Evolutionary conservation across 768 basidiomycete species (phyloP), one percentile per base, ranked within the genome.

Genomic region (Wakefieldia striispora): DNA sequence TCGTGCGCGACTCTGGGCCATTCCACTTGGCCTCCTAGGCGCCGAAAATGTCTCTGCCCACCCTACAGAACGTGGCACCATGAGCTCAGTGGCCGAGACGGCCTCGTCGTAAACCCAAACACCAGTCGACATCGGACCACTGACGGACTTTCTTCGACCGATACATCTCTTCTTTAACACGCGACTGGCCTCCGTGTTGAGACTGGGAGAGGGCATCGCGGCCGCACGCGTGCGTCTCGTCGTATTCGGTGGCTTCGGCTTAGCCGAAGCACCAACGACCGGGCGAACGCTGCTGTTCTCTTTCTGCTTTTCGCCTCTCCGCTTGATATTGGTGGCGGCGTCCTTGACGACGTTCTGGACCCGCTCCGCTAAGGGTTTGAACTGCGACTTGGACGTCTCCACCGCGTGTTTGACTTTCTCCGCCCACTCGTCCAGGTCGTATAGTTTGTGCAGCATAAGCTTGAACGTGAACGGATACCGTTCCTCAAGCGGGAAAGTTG

Each of bases 371-470:
- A 85, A 59, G 2, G 83, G 75, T 62, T 78, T 82, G 66, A 77
- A 85, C 49, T 78, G 76, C 34, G 68, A 72, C 63, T 76, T 75
- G 37, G 82, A 83, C 47, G 64, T 69, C 59, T 79, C 75, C 60
- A 84, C 58, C 19, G 77, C 72, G 20, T 73, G 73, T 60, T 75
- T 77, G 45, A 83, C 76, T 62, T 78, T 81, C 54, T 71, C 69
- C 1, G 68, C 72, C 80, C 82, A 86, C 46, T 83, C 82, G 19
- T 80, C 78, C 45, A 78, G 41, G 20, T 76, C 72, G 64, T 86
- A 86, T 11, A 85, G 70, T 61, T 82, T 79, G 69, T 86, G 81
- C 49, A 84, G 63, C 81, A 83, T 85, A 58, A 81, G 71, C 57
- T 77, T 80, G 72, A 85, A 86, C 29, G 79, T 84, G 67, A 86